Evolutionary conservation across 257 asterid species (phyloP).

Genomic region (Sherardia arvensis): DNA sequence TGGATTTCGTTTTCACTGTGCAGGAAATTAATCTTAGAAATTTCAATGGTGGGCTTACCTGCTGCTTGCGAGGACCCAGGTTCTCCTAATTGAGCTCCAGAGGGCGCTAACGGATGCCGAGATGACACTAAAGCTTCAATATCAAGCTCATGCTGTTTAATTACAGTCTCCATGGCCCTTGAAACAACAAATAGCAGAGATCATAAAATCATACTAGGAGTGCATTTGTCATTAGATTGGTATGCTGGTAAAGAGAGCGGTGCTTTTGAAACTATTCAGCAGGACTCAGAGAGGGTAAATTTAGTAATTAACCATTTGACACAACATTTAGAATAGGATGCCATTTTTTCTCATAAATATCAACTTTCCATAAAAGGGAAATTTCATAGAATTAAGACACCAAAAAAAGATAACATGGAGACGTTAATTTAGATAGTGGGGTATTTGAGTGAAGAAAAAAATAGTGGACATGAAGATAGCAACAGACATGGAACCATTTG

Average conservation of each 20-base stretch:
- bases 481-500: background rate
- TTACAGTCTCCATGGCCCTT: slow-evolving; percentile 99
- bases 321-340: background rate
- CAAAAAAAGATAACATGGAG: background rate
- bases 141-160: slow-evolving; percentile 88
- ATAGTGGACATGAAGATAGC: background rate
- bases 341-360: background rate
- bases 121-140: slow-evolving; percentile 82
- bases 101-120: slow-evolving; percentile 57
- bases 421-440: background rate
- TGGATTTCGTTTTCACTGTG: background rate
- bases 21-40: background rate
- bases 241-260: background rate
- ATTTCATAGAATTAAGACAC: background rate
- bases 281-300: background rate
- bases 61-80: slow-evolving; percentile 62
- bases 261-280: background rate
- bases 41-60: slow-evolving; percentile 29
- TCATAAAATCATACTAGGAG: background rate
- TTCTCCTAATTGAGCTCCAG: slow-evolving; percentile 76
- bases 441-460: background rate
- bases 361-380: background rate
- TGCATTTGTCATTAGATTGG: background rate
- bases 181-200: slow-evolving; percentile 9
- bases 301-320: background rate